Evolutionary conservation across 2,329 filamentous ascomycete genomes (phyloP).

Genomic region (Phialophora verrucosa): DNA sequence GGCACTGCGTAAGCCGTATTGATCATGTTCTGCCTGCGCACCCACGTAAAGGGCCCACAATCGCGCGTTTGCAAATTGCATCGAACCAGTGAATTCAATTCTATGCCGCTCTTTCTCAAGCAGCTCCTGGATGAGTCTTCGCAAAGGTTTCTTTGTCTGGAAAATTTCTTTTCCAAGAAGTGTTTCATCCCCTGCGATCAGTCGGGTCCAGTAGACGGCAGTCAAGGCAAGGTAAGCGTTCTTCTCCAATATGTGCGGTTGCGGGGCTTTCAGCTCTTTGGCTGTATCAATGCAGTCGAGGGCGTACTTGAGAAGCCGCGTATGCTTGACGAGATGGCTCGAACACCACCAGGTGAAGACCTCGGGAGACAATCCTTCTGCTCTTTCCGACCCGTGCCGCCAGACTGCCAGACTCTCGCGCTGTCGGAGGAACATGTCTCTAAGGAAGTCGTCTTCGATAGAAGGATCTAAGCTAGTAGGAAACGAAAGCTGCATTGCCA

Average conservation of each 20-base stretch:
- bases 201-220: slow-evolving; percentile 13
- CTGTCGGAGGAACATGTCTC: slow-evolving; percentile 12
- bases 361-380: slow-evolving; percentile 6
- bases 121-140: slow-evolving; percentile 2
- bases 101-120: slow-evolving; percentile 15
- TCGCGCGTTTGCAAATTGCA: slow-evolving; percentile 14
- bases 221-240: slow-evolving; percentile 22
- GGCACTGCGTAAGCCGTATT: background rate
- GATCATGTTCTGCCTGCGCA: slow-evolving; percentile 16
- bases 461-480: slow-evolving; percentile 4
- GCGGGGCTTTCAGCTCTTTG: slow-evolving; percentile 1
- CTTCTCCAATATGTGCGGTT: slow-evolving; percentile 6
- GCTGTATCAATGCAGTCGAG: slow-evolving; percentile 10
- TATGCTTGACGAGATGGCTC: slow-evolving; percentile 17
- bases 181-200: slow-evolving; percentile 17
- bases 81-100: slow-evolving; percentile 11
- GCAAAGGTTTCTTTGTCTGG: slow-evolving; percentile 14
- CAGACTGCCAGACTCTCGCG: slow-evolving; percentile 16
- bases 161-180: slow-evolving; percentile 16
- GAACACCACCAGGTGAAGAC: slow-evolving; percentile 22
- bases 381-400: slow-evolving; percentile 14
- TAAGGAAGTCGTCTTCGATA: slow-evolving; percentile 6
- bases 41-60: slow-evolving; percentile 20
- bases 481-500: slow-evolving; percentile 12
- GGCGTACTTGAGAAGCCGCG: slow-evolving; percentile 8